Evolutionary conservation across 129 eudicot genomes (phyloP).

Genomic region (Helianthus tuberosus): DNA sequence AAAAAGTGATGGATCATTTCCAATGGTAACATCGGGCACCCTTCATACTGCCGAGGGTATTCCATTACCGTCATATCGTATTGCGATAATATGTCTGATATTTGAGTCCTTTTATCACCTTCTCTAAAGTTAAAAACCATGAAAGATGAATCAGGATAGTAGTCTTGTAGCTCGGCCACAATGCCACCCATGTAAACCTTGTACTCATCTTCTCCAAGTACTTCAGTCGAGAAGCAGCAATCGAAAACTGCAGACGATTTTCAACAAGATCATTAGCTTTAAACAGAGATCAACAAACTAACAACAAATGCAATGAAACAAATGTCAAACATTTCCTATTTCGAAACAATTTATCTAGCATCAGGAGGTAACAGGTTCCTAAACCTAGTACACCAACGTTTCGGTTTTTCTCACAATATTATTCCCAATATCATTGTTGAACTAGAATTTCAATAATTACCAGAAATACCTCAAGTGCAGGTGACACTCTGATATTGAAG

Average conservation of each 20-base stretch:
- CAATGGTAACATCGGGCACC: slow-evolving; percentile 60
- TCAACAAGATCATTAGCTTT: slow-evolving; percentile 1
- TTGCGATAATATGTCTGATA: slow-evolving; percentile 53
- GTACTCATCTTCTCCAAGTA: slow-evolving; percentile 53
- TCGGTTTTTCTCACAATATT: slow-evolving; percentile 4
- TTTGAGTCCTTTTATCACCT: slow-evolving; percentile 49
- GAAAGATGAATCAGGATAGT: slow-evolving; percentile 65
- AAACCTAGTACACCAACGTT: neutral
- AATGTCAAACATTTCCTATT: slow-evolving; percentile 5
- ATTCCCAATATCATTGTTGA: neutral
- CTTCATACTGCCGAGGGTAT: slow-evolving; percentile 62
- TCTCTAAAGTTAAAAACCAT: slow-evolving; percentile 69
- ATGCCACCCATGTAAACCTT: slow-evolving; percentile 55
- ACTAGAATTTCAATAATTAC: slow-evolving; percentile 5
- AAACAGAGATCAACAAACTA: neutral
- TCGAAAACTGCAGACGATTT: slow-evolving; percentile 56
- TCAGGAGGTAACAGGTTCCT: neutral
- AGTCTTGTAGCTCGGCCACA: slow-evolving; percentile 55
- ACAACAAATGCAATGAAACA: neutral
- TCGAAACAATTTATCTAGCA: neutral
- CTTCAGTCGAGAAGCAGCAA: slow-evolving; percentile 62
- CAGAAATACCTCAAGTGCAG: too few relatives aligned
- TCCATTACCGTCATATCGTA: slow-evolving; percentile 76
- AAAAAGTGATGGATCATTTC: slow-evolving; percentile 67
- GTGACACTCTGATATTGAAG: slow-evolving; percentile 4